A percentile compares a stretch with the other conserved stretches of the same genome.
Evolutionary conservation across 2,329 filamentous ascomycete species (phyloP).

Genomic region (Colletotrichum brevisporum): DNA sequence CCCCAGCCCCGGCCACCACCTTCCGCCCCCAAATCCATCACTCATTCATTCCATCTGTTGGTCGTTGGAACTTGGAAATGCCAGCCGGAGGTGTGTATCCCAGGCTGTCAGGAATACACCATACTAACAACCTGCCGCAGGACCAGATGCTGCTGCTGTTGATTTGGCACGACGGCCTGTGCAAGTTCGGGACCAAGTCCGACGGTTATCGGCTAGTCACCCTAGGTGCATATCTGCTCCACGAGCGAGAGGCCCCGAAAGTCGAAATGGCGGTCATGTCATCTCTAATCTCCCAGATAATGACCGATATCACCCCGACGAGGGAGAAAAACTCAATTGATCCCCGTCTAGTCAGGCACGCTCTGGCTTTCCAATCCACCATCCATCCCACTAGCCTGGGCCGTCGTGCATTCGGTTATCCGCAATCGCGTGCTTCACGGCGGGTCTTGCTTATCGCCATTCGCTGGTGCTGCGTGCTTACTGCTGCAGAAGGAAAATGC

Average conservation of each 20-base stretch:
- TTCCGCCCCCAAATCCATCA: too few relatives aligned
- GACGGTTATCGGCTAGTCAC: too few relatives aligned
- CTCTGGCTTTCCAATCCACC: background rate
- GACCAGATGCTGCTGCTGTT: background rate
- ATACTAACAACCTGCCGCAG: background rate
- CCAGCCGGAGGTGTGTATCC: too few relatives aligned
- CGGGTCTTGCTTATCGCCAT: conserved; percentile 22
- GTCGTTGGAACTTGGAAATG: too few relatives aligned
- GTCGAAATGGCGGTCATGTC: conserved; percentile 1
- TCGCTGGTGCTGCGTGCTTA: background rate
- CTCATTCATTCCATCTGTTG: too few relatives aligned
- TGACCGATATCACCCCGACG: conserved; percentile 31
- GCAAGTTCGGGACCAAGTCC: background rate
- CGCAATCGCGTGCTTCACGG: conserved; percentile 36
- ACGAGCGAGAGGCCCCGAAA: background rate
- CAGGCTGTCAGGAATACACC: too few relatives aligned
- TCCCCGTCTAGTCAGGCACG: conserved; percentile 33
- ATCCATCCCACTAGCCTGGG: background rate
- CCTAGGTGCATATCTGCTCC: background rate
- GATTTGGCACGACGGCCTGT: too few relatives aligned
- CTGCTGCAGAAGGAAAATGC: background rate
- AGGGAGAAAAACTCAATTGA: conserved; percentile 26
- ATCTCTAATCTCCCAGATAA: conserved; percentile 31
- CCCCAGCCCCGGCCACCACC: too few relatives aligned
- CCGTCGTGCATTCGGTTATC: conserved; percentile 18